Evolutionary conservation across 306 rosid species (phyloP).

Genomic region (Inga laurina): DNA sequence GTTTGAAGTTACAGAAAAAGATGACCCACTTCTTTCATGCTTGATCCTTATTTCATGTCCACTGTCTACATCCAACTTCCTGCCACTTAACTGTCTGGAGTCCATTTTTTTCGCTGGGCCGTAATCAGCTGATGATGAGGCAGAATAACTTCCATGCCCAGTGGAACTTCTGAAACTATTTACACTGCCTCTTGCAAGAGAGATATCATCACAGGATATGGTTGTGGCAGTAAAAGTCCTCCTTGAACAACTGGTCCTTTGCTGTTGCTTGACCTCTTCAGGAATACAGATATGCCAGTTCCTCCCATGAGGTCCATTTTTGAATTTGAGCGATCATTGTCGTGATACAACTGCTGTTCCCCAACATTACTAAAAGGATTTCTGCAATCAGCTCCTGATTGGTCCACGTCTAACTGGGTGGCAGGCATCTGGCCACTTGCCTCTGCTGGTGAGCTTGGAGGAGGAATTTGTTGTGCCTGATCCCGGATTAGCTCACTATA

Average conservation of each 20-base stretch:
- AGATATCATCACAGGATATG: constrained; percentile 60
- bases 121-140: constrained; percentile 76
- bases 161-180: constrained; percentile 70
- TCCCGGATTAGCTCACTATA: constrained; percentile 40
- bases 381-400: constrained; percentile 35
- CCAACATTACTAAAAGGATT: constrained; percentile 33
- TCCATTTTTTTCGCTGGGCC: constrained; percentile 61
- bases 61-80: constrained; percentile 57
- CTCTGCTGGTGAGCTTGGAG: constrained; percentile 32
- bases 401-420: constrained; percentile 39
- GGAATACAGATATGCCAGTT: constrained; percentile 69
- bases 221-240: constrained; percentile 69
- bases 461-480: constrained; percentile 41
- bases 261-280: constrained; percentile 63
- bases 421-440: constrained; percentile 40
- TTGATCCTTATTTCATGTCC: constrained; percentile 49
- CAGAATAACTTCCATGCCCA: constrained; percentile 72
- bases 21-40: constrained; percentile 47
- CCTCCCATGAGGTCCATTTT: constrained; percentile 60
- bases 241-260: constrained; percentile 73
- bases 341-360: constrained; percentile 38
- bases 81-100: constrained; percentile 58
- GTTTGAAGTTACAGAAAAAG: constrained; percentile 46
- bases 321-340: constrained; percentile 36
- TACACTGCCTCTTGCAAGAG: constrained; percentile 60